These are phyloP conservation scores for Fusarium nodosum DNA, from an alignment of 2,329 filamentous ascomycete genomes.

Conservation along the genomic window DNA sequence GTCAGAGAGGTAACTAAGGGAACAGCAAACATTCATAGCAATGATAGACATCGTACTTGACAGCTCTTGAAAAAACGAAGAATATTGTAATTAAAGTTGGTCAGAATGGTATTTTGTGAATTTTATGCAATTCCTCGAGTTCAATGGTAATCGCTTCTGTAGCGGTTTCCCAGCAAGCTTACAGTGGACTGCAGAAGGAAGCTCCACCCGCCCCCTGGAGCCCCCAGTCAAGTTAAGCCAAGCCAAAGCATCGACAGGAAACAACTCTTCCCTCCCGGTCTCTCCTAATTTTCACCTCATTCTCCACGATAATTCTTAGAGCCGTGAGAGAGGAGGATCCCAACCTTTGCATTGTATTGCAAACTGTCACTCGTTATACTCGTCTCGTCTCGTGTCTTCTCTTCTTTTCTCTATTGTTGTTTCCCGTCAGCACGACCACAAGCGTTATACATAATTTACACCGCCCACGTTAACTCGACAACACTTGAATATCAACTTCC, in stretches of 20 bases:
- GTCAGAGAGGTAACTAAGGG: constrained; percentile 13
- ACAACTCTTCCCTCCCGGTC: constrained; percentile 33
- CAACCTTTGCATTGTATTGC: constrained; percentile 41
- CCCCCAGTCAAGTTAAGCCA: constrained; percentile 26
- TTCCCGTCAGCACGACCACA: constrained; percentile 15
- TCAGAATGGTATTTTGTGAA: no score
- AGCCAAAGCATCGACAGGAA: constrained; percentile 17
- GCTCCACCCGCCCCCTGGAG: constrained; percentile 38
- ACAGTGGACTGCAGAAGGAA: constrained; percentile 8
- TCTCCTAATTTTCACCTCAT: constrained; percentile 46
- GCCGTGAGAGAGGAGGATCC: constrained; percentile 45
- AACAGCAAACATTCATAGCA: constrained; percentile 5
- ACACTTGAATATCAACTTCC: constrained; percentile 30
- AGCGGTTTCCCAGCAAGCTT: constrained; percentile 13
- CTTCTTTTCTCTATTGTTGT: constrained; percentile 33
- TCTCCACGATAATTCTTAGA: constrained; percentile 47
- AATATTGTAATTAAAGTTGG: no score
- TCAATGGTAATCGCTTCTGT: constrained; percentile 1
- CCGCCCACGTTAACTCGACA: constrained; percentile 38
- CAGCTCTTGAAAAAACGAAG: not conserved
- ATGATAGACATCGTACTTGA: not conserved
- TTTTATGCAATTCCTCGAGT: constrained; percentile 3
- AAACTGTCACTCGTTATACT: constrained; percentile 45
- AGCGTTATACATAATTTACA: constrained; percentile 38
- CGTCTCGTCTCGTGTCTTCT: constrained; percentile 15